Evolutionary conservation across 208 protist genomes (phyloP).

Genomic region (Leishmania arabica): DNA sequence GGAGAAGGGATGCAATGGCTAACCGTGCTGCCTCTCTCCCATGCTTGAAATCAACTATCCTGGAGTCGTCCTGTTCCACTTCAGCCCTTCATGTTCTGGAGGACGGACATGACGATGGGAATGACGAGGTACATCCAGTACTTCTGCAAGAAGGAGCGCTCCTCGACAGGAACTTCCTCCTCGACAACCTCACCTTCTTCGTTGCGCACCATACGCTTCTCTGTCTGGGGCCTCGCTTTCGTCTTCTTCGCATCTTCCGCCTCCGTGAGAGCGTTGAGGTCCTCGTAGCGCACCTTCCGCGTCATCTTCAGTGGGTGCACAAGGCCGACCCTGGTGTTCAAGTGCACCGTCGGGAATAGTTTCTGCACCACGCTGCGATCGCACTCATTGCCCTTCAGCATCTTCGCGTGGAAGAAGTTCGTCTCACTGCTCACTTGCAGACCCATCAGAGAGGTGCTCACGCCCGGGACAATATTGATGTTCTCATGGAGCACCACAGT

Average conservation of each 20-base stretch:
- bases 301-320: slow-evolving; percentile 37
- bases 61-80: neutral
- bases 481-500: slow-evolving; percentile 77
- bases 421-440: slow-evolving; percentile 78
- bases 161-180: slow-evolving; percentile 69
- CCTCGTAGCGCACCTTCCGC: slow-evolving; percentile 70
- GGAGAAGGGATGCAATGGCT: neutral
- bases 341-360: slow-evolving; percentile 79
- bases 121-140: slow-evolving; percentile 88
- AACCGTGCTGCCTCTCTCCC: neutral
- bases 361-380: slow-evolving; percentile 75
- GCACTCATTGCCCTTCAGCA: slow-evolving; percentile 84
- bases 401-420: slow-evolving; percentile 90
- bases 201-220: slow-evolving; percentile 48
- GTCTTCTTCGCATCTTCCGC: slow-evolving; percentile 21
- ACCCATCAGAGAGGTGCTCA: slow-evolving; percentile 51
- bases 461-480: slow-evolving; percentile 61
- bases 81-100: slow-evolving; percentile 60
- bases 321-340: slow-evolving; percentile 48
- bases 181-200: slow-evolving; percentile 60
- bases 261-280: slow-evolving; percentile 47
- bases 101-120: slow-evolving; percentile 60
- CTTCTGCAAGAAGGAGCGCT: slow-evolving; percentile 86
- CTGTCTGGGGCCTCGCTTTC: slow-evolving; percentile 36
- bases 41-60: neutral